Base-by-base conservation (phyloP, 1,284 basidiomycete species). In the Cystobasidiaceae sp. region DNA sequence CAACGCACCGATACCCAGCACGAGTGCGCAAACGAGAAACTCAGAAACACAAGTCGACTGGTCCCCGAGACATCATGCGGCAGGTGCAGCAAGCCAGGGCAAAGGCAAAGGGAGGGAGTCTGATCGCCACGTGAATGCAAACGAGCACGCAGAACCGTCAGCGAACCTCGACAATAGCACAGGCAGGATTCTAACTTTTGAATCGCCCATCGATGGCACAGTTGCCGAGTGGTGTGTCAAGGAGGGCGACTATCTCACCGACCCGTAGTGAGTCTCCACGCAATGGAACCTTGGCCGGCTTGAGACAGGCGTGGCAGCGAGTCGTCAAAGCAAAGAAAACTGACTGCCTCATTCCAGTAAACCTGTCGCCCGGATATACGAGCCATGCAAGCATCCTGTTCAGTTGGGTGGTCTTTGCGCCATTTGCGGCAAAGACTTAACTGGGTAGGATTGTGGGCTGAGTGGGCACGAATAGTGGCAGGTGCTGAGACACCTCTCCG, bases 391-490 rank as follows among this genome's bases (percentile, higher is more conserved):
- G 56, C 93, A 98, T 77, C 89, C 89, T 52, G 86, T 94, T 71
- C 93, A 97, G 77, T 82, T 94, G 66, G 86, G 86, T 39, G 94
- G 94, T 0, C 82, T 97, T 67, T 98, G 93, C 75, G 92, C 89
- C 1, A 77, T 94, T 32, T 98, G 93, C 75, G 93, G 93, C 39
- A 90, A 89, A 77, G 91, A 96, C 72, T 85, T 97, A 81, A 93
- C 90, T 49, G 85, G 83, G 92, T 96, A 75, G 71, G 87, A 80
- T 23, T 48, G 66, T 59, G 28, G 15, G 15, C 34, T 57, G 27
- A n/a, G 37, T 57, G 15, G 23, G 30, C 8, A 27, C 32, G 5
- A 32, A 11, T 21, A 33, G 19, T 7, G n/a, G 54, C 9, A 4
- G 43, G 27, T 34, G 67, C 73, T 15, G 62, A 60, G 51, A n/a